phyloP scores from a whole-genome alignment of 2,329 filamentous ascomycete genomes.

The Bipolaris cookei region DNA sequence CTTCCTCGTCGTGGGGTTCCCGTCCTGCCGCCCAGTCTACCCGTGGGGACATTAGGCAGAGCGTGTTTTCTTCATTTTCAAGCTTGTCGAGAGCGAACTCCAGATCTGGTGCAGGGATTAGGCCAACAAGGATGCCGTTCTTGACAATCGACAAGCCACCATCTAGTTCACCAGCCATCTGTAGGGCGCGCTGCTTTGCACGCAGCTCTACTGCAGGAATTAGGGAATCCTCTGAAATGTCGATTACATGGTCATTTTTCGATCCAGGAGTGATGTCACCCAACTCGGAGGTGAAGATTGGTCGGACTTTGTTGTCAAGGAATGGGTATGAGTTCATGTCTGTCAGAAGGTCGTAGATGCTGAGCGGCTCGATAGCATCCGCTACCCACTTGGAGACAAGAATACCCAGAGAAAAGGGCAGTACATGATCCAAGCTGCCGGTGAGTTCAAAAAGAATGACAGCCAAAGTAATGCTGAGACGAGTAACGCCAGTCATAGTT shows the following conservation, averaged over 20 bases:
- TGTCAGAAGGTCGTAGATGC: conserved; percentile 93
- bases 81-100: conserved; percentile 91
- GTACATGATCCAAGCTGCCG: conserved; percentile 90
- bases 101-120: conserved; percentile 92
- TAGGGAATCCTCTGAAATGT: conserved; percentile 82
- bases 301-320: conserved; percentile 94
- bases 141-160: conserved; percentile 88
- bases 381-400: conserved; percentile 98
- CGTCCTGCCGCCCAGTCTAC: conserved; percentile 54
- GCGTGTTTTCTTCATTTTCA: conserved; percentile 71
- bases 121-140: conserved; percentile 78
- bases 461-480: conserved; percentile 88
- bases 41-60: conserved; percentile 81
- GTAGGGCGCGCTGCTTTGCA: conserved; percentile 78
- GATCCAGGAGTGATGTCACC: conserved; percentile 82
- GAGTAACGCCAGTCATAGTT: conserved; percentile 97
- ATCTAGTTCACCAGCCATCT: conserved; percentile 87
- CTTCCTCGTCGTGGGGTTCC: conserved; percentile 61
- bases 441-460: conserved; percentile 97
- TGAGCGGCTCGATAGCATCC: conserved; percentile 90
- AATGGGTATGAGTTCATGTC: conserved; percentile 98
- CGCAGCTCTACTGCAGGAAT: conserved; percentile 79
- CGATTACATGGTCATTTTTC: conserved; percentile 79
- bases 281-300: conserved; percentile 85
- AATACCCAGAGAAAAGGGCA: conserved; percentile 91